These are phyloP conservation scores for Exophiala lecanii-corni DNA, from an alignment of 2,329 filamentous ascomycete species.

Conservation along the genomic window DNA sequence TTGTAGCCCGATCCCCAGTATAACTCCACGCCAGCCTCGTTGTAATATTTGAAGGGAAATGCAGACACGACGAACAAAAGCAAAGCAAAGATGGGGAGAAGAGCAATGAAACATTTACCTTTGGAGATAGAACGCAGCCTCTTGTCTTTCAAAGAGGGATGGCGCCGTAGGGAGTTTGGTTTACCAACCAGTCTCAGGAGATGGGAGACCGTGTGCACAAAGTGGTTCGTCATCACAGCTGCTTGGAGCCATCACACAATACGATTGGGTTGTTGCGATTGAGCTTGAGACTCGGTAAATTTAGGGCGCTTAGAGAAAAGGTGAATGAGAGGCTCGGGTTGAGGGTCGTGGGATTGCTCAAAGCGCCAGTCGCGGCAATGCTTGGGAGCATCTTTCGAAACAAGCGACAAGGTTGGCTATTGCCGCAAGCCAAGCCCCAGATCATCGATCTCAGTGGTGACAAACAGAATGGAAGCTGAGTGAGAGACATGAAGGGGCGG, in stretches of 20 bases:
- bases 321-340: constrained; percentile 7
- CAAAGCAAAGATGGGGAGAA: neutral
- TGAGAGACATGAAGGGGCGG: no score
- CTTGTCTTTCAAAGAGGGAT: no score
- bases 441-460: no score
- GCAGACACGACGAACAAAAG: constrained; percentile 4
- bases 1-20: no score
- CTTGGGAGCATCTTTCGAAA: constrained; percentile 11
- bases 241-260: constrained; percentile 19
- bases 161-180: no score
- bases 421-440: no score
- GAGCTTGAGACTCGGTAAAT: constrained; percentile 17
- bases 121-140: constrained; percentile 2
- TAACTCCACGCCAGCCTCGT: no score
- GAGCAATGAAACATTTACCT: neutral
- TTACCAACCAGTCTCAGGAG: no score
- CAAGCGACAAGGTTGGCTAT: constrained; percentile 11
- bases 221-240: constrained; percentile 18
- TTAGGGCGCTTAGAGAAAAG: constrained; percentile 19
- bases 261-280: constrained; percentile 18
- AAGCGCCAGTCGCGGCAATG: constrained; percentile 10
- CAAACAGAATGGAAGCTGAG: no score
- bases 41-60: no score
- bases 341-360: neutral
- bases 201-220: no score